Base-by-base conservation (phyloP, 306 rosid genomes). In the Bauhinia variegata region DNA sequence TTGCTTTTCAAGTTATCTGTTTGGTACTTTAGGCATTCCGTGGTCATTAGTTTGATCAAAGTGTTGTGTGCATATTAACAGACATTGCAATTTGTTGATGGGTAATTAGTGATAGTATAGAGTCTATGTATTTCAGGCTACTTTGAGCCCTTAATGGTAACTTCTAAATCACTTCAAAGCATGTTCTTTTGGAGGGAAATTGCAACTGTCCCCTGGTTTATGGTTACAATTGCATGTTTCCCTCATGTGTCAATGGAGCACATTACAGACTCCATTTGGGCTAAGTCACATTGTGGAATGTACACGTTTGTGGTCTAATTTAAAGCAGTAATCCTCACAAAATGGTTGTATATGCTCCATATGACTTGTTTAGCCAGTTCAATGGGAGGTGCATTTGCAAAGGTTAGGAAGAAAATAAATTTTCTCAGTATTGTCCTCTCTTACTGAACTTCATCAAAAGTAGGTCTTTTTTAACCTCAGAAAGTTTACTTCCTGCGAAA, bases 221-320 rank as follows among this genome's bases (percentile, higher is more conserved):
- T n/a, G 7, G 41, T 49, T 60, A 51, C 38, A 60, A 18, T 19
- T 41, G 33, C 66, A 41, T 11, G 18, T 60, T 12, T 52, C 17
- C 38, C 10, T 38, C 33, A 10, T 60, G 23, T 31, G 53, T 60
- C 72, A 54, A 60, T 47, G 54, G 10, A 65, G 63, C 23, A 37
- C 34, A 60, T 30, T 60, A 54, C 28, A 23, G 2, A 23, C 2
- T 23, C 17, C 44, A 46, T 48, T 6, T 60, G 63, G 59, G 54
- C 36, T 36, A 37, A 78, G 61, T 39, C 60, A 50, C 51, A 61
- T 55, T 54, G 55, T 53, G 62, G 47, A 37, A 14, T 65, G 50
- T 43, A 12, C 65, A 51, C 28, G 19, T 66, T 44, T 47, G 13
- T 17, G 58, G 41, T 32, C 11, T 42, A 14, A n/a, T 41, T 51